Evolutionary conservation across 352 stramenopile genomes (phyloP), one percentile per base, ranked within the genome.

Genomic region (Phytophthora niederhauseri): DNA sequence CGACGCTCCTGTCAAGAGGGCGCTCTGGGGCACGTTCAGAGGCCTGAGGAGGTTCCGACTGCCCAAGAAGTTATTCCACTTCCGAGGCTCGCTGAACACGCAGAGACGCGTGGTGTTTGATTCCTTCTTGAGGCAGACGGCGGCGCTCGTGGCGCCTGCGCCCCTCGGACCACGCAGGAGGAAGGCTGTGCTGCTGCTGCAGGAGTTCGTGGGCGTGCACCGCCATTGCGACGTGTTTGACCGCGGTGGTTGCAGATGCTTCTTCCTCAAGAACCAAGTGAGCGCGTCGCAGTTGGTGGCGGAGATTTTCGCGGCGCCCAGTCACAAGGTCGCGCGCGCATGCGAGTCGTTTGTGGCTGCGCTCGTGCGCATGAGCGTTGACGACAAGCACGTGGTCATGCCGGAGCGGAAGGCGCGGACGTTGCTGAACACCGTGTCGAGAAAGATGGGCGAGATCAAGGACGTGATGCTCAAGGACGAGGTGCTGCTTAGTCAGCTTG

Each of bases 61-160:
- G 41, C 82, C 83, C 8, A 89, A 81, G 59, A 83, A 79, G 28
- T 65, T 87, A 31, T 79, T 91, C 54, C 71, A 82, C 57, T 88
- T 80, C 19, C 73, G 80, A 61, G 81, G 76, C 28, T 77, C 80
- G 11, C 62, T 90, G 19, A 81, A 77, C 36, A 72, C 82, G 11
- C 83, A 91, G 73, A 76, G 82, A 20, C 76, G 78, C 45, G 77
- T 87, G 2, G 75, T 89, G n/a, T 90, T 89, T 54, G 83, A 91
- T 66, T 90, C 84, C 67, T 87, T 90, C 30, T 70, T 92, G 53
- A 74, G 81, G 9, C 84, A 92, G 51, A 90, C 81, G 11, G 81
- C 81, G 11, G 80, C 82, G 46, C 61, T 92, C 19, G 80, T 89
- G 15, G 66, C 78, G 8, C 84, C 84, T 20, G 81, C 76, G 48